Evolutionary conservation across 1,284 basidiomycete genomes (phyloP), one percentile per base, ranked within the genome.

Genomic region (Leccinum proliferum): DNA sequence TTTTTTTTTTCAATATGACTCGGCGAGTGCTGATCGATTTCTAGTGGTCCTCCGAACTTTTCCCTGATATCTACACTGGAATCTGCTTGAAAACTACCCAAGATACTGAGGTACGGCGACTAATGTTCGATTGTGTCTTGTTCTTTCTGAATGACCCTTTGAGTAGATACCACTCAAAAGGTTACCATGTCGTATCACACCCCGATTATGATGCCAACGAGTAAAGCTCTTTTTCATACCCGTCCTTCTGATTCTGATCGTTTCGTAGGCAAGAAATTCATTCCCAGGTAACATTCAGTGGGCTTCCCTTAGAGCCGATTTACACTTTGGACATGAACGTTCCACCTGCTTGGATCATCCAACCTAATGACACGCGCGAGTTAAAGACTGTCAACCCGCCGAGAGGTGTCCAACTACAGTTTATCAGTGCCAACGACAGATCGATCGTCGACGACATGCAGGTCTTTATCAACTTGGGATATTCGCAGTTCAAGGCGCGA

Each of bases 381-480:
- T 72, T 77, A 2, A 71, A 73, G 7, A 84, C 84, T 4, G 80
- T 82, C 46, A 76, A 78, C 5, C 87, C 94, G 2, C 93, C 94
- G 0, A 84, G 93, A 14, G 94, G 94, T 4, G 77, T 95, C 2
- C 94, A 94, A 71, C 81, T 98, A 2, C 91, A 97, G 69, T 83
- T 96, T 2, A 78, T 83, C 6, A 65, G 60, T 21, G 46, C 64
- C 48, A 77, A 78, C 21, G 76, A 83, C 61, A 77, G 77, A 12
- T 82, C 73, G 9, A 60, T 65, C 32, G 59, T 92, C 6, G 90
- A 89, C 15, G 93, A 96, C 68, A 94, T 93, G 0, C 88, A 87
- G 65, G 90, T 98, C 55, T 94, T 98, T 68, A 94, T 93, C 5
- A 99, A 98, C 72, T 78, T 98, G 9, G 97, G 96, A 3, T 99